These are phyloP conservation scores for Histomonas meleagridis DNA, from an alignment of 208 protist genomes.

Conservation along the genomic window DNA sequence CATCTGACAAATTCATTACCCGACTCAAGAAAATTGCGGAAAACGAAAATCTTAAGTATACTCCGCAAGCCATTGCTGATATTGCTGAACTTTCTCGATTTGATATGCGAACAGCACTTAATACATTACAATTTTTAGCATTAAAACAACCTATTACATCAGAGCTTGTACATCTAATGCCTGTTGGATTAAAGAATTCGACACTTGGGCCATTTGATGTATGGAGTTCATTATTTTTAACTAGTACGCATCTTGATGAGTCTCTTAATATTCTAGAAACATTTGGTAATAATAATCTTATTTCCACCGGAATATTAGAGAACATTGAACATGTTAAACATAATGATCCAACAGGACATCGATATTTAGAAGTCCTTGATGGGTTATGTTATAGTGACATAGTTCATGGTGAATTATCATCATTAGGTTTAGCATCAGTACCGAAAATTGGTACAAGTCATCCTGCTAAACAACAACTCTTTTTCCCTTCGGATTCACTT, in stretches of 20 bases:
- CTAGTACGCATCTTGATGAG: background rate
- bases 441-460: background rate
- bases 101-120: conserved; percentile 7
- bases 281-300: background rate
- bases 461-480: background rate
- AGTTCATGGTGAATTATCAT: background rate
- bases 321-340: background rate
- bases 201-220: background rate
- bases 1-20: background rate
- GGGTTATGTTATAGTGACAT: background rate
- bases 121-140: background rate
- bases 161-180: background rate
- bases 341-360: background rate
- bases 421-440: background rate
- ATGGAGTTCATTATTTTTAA: background rate
- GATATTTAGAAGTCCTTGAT: background rate
- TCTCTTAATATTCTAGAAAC: background rate
- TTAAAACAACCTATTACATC: background rate
- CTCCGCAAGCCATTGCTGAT: background rate
- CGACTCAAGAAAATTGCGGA: background rate
- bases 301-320: background rate
- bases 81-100: background rate
- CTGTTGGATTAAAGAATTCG: conserved; percentile 11
- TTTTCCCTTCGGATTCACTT: background rate
- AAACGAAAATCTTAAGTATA: background rate